Base-by-base conservation (phyloP, 257 asterid genomes). In the Nicotiana sylvestris region DNA sequence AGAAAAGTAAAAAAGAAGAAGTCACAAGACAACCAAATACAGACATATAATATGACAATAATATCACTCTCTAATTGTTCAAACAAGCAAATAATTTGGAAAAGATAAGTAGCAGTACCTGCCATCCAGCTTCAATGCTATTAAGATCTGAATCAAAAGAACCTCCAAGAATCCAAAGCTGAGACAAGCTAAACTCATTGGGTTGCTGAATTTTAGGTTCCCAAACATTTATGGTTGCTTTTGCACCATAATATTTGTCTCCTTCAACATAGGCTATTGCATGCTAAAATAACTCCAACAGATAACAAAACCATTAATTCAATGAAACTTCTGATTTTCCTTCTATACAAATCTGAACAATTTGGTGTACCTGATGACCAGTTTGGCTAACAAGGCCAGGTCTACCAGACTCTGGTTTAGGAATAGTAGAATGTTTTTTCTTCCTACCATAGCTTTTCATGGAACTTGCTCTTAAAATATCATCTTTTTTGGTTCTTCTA, bases 91-190 rank as follows among this genome's bases (percentile, higher is more conserved):
- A 43, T 43, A 43, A 35, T 5, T 18, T 7, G 13, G 33, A 64
- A 43, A 16, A 11, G 13, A 72, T n/a, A 84, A 69, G 76, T 49
- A 69, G 18, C 33, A 58, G 78, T 81, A 93, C 98, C 95, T 91
- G 97, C 98, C 98, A 93, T 53, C 98, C 98, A 55, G 98, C 98
- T 78, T 95, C 98, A 86, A 95, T 92, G 87, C 96, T 91, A 85
- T 95, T 92, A 85, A 95, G 94, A 90, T 93, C 95, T 76, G 88
- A 85, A 64, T 89, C 90, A 87, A 91, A 92, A 72, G 95, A 89
- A 82, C 97, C 98, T 13, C 94, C 98, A 83, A 95, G 88, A 84
- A 95, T 82, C 98, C 98, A 95, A 21, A 95, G 84, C 86, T 95
- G 98, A 35, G 98, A 92, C 83, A 93, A 89, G 87, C 97, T 92